phyloP scores from a whole-genome alignment of 2,329 filamentous ascomycete species.

The Alternaria sp. region DNA sequence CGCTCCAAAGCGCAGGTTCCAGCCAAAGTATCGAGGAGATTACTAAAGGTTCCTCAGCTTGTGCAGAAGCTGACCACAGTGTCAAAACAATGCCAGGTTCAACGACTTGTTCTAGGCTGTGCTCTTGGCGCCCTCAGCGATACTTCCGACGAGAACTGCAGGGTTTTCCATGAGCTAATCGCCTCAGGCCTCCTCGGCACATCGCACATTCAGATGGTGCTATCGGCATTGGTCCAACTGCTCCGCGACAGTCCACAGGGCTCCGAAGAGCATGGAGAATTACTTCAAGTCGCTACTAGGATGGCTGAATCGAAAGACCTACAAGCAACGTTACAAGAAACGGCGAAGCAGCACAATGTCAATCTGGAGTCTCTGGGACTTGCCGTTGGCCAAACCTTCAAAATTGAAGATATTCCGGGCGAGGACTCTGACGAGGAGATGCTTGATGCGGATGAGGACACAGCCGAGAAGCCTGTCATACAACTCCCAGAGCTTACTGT shows the following conservation, averaged over 20 bases:
- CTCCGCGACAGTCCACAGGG: slow-evolving; percentile 39
- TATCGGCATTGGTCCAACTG: slow-evolving; percentile 68
- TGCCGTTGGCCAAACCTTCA: slow-evolving; percentile 21
- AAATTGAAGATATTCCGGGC: slow-evolving; percentile 14
- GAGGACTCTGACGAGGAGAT: slow-evolving; percentile 57
- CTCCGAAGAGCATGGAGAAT: slow-evolving; percentile 37
- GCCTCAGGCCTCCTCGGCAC: slow-evolving; percentile 66
- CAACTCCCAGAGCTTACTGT: slow-evolving; percentile 34
- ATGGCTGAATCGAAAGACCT: slow-evolving; percentile 36
- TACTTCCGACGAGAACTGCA: slow-evolving; percentile 25
- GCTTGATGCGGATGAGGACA: slow-evolving; percentile 57
- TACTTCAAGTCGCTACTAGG: slow-evolving; percentile 40
- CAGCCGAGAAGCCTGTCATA: slow-evolving; percentile 14
- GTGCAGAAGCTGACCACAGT: slow-evolving; percentile 66
- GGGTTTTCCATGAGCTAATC: slow-evolving; percentile 66
- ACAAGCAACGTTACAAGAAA: slow-evolving; percentile 68
- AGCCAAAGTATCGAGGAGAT: slow-evolving; percentile 69
- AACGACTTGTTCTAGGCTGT: slow-evolving; percentile 75
- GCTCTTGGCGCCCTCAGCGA: slow-evolving; percentile 56
- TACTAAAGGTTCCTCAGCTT: slow-evolving; percentile 69
- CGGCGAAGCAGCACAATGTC: slow-evolving; percentile 70
- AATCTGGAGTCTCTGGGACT: slow-evolving; percentile 70
- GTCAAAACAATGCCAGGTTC: slow-evolving; percentile 69
- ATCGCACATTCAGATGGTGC: slow-evolving; percentile 67
- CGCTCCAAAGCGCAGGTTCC: slow-evolving; percentile 74